Evolutionary conservation across 805 yeast genomes (phyloP).

Genomic region (Wickerhamiella lipophila): DNA sequence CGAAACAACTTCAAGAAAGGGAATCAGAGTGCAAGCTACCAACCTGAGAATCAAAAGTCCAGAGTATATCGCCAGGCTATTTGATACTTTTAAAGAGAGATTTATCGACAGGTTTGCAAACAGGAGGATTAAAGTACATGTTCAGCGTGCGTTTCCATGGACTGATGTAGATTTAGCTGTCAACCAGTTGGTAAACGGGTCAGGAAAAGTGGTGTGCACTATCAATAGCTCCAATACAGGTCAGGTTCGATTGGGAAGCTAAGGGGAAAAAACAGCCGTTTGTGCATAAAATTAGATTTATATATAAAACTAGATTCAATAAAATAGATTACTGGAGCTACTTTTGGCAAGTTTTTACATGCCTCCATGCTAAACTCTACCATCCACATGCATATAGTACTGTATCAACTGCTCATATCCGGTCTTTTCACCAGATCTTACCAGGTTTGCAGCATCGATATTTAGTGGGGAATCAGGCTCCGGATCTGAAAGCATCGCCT

Average conservation of each 20-base stretch:
- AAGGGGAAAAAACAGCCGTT: no score
- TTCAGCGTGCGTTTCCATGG: conserved; percentile 21
- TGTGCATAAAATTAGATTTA: no score
- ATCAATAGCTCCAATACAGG: background rate
- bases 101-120: conserved; percentile 21
- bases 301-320: no score
- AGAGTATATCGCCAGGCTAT: conserved; percentile 20
- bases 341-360: no score
- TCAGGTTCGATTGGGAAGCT: background rate
- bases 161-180: conserved; percentile 23
- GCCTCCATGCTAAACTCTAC: no score
- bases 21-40: conserved; percentile 23
- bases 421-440: conserved; percentile 23
- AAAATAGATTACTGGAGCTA: no score
- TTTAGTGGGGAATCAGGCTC: conserved; percentile 31
- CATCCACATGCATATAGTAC: conserved; percentile 23
- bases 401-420: conserved; percentile 25
- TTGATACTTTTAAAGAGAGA: conserved; percentile 21
- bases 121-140: conserved; percentile 20
- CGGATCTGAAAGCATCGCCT: conserved; percentile 29
- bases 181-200: background rate
- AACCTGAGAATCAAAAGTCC: conserved; percentile 24
- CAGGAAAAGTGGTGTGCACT: background rate
- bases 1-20: background rate
- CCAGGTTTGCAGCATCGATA: conserved; percentile 31